Evolutionary conservation across 83 land plant species (phyloP).

Genomic region (Thuja plicata): DNA sequence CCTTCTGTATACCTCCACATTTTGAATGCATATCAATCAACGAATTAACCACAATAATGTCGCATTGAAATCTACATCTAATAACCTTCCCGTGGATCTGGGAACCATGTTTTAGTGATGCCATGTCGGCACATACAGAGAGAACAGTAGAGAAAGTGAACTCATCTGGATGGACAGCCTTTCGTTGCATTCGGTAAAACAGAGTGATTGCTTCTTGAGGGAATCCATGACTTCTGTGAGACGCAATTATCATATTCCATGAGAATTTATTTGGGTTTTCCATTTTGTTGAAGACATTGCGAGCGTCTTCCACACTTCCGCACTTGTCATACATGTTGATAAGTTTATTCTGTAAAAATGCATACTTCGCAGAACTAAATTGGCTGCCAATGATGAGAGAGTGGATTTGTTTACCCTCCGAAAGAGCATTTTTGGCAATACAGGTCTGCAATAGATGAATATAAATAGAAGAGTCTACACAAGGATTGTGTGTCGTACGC

Average conservation of each 20-base stretch:
- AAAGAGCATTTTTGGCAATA: background rate
- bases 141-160: constrained; percentile 5
- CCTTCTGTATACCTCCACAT: constrained; percentile 9
- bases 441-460: background rate
- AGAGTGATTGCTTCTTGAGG: background rate
- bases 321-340: constrained; percentile 10
- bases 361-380: background rate
- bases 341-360: constrained; percentile 2
- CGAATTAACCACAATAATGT: background rate
- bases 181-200: background rate
- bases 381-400: background rate
- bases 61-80: background rate
- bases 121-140: background rate
- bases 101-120: background rate
- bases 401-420: constrained; percentile 3
- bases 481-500: background rate
- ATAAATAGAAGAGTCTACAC: background rate
- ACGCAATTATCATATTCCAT: constrained; percentile 2
- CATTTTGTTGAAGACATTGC: background rate
- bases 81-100: background rate
- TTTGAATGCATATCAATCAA: background rate
- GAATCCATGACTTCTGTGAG: background rate
- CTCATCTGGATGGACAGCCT: background rate
- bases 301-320: background rate
- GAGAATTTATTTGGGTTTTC: background rate